Evolutionary conservation across 139 green algal genomes (phyloP), one percentile per base, ranked within the genome.

Genomic region (Chlorella sorokiniana): DNA sequence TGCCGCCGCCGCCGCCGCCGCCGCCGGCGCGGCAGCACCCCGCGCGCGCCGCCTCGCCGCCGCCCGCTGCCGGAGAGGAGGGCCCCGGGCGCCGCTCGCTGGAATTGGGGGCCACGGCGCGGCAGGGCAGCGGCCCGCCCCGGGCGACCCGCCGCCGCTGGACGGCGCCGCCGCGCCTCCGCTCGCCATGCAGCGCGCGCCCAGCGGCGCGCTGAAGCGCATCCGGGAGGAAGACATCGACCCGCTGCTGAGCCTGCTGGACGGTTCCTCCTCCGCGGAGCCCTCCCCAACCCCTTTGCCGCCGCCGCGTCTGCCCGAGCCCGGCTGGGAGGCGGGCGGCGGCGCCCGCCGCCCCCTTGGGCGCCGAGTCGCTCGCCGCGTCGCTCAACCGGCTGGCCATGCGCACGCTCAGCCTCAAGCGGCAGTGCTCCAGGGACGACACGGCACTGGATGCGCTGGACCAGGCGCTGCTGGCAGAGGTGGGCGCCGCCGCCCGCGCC

Each of bases 301-400:
- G 70, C 70, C 42, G 70, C 45, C 31, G 70, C 44, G 27, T 18
- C 25, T n/a, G 25, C 35, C 56, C 18, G 6, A 33, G 56, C 18
- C n/a, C 23, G 56, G 18, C 56, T n/a, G 29, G 18, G 18, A 10
- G 56, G n/a, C 6, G 56, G 18, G 10, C 18, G 56, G 18, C 48
- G 16, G n/a, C 18, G 16, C 18, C 56, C 6, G 18, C 16, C n/a
- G 56, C 56, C 56, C 10, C 56, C 48, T 25, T 16, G 29, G 56
- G 54, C 9, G 29, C 73, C 10, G 52, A 69, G 2, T 25, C 51
- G 73, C 73, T 79, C 9, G 54, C 73, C 1, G 52, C 59, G 37
- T 41, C 33, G 11, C 52, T 79, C 3, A 69, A 40, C 38, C 73
- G 73, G 6, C 73, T 79, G 73, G 73, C 59, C 54, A 79, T 79